phyloP scores from a whole-genome alignment of 352 stramenopile genomes.

The Globisporangium megalacanthum region DNA sequence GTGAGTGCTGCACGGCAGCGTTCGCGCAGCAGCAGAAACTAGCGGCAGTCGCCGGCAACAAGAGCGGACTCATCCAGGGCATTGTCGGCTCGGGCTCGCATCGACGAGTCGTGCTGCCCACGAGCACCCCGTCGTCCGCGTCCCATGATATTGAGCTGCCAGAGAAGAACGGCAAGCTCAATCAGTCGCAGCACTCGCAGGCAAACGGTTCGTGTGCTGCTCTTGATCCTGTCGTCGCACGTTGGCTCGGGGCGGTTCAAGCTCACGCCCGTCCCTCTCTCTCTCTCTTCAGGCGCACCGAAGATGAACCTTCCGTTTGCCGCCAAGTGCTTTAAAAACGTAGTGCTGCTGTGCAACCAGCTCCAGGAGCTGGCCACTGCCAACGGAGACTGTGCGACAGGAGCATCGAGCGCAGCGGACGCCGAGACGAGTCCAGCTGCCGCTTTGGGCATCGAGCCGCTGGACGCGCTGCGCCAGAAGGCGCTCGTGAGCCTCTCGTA shows the following conservation, averaged over 20 bases:
- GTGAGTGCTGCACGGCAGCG: constrained; percentile 87
- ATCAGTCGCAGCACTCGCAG: constrained; percentile 22
- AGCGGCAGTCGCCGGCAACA: constrained; percentile 52
- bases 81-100: constrained; percentile 77
- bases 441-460: constrained; percentile 36
- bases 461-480: constrained; percentile 78
- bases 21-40: constrained; percentile 72
- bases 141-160: constrained; percentile 66
- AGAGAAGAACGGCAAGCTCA: constrained; percentile 40
- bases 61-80: constrained; percentile 75
- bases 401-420: constrained; percentile 11
- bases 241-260: too few species aligned
- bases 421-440: constrained; percentile 20
- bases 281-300: constrained; percentile 23
- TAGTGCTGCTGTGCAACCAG: constrained; percentile 76
- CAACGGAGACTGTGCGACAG: constrained; percentile 22
- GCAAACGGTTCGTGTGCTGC: constrained; percentile 20
- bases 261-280: not conserved
- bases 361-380: constrained; percentile 38
- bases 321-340: constrained; percentile 87
- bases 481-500: constrained; percentile 86
- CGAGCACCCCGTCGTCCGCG: constrained; percentile 46
- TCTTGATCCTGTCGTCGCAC: not conserved
- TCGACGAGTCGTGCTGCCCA: constrained; percentile 78
- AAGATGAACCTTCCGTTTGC: constrained; percentile 85